Evolutionary conservation across 2,329 filamentous ascomycete genomes (phyloP).

Genomic region (Pseudogymnoascus sp.): DNA sequence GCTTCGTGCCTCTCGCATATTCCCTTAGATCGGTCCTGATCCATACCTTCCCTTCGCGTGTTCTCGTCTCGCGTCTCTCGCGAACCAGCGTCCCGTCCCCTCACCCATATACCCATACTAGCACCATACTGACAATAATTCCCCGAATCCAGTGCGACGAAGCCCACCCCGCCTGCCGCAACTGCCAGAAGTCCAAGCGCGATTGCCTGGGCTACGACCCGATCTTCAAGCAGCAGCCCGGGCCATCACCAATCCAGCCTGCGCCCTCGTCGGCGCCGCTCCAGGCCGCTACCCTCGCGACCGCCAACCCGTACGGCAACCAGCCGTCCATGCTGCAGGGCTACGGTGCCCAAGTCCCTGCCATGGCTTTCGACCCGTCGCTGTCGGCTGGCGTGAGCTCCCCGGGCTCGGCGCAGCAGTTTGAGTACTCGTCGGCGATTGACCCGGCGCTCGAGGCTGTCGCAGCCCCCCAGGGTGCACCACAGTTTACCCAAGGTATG

Average conservation of each 20-base stretch:
- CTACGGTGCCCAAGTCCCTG: conserved; percentile 28
- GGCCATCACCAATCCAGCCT: conserved; percentile 65
- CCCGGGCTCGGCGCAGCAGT: conserved; percentile 38
- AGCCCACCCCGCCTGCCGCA: conserved; percentile 82
- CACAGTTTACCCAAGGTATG: conserved; percentile 7
- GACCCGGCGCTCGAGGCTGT: conserved; percentile 56
- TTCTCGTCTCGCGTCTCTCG: conserved; percentile 17
- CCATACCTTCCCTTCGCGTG: conserved; percentile 21
- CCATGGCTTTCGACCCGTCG: conserved; percentile 26
- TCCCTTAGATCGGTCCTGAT: not conserved
- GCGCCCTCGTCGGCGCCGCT: conserved; percentile 42
- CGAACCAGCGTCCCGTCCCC: conserved; percentile 21
- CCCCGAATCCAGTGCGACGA: conserved; percentile 72
- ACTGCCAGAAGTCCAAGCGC: conserved; percentile 82
- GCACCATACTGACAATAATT: conserved; percentile 17
- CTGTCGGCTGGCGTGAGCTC: conserved; percentile 35
- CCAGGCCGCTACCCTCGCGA: conserved; percentile 21
- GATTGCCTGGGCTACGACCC: conserved; percentile 82
- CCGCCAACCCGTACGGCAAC: conserved; percentile 37
- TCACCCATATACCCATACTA: conserved; percentile 17
- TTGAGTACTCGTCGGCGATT: conserved; percentile 53
- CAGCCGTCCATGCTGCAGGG: conserved; percentile 38
- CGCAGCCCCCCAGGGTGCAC: conserved; percentile 22
- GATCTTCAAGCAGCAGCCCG: conserved; percentile 65
- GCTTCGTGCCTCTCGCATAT: conserved; percentile 3